A percentile compares a stretch with the other conserved stretches of the same genome.
These are phyloP conservation scores for Ambispora gerdemannii DNA, from an alignment of 192 early-diverging fungal genomes.

Conservation along the genomic window DNA sequence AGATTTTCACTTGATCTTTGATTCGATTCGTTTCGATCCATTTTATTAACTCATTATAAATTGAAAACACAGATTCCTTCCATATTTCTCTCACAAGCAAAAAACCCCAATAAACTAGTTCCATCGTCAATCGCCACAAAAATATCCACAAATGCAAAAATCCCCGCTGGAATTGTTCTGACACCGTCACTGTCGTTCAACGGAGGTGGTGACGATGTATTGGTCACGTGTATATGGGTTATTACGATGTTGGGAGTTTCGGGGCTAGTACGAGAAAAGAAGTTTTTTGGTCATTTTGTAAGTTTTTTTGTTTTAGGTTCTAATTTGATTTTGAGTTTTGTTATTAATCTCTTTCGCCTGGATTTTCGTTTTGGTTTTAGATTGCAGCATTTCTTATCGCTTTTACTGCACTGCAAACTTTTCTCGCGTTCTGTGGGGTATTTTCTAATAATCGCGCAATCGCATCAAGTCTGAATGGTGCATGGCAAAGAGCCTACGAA, in stretches of 20 bases:
- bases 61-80: neutral
- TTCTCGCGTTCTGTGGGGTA: neutral
- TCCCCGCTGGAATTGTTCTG: neutral
- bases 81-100: neutral
- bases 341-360: neutral
- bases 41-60: neutral
- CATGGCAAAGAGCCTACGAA: constrained; percentile 11
- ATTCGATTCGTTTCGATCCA: neutral
- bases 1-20: neutral
- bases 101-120: neutral
- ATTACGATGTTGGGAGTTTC: neutral
- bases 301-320: neutral
- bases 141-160: neutral
- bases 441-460: neutral
- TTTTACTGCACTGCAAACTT: neutral
- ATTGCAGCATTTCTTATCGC: neutral
- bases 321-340: neutral
- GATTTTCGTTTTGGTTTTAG: neutral
- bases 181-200: neutral
- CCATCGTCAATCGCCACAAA: neutral
- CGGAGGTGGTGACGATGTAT: neutral
- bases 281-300: constrained; percentile 4
- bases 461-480: neutral
- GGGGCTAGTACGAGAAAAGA: neutral
- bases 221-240: neutral